A percentile compares a stretch with the other conserved stretches of the same genome.
Evolutionary conservation across 306 rosid species (phyloP).

Genomic region (Cucurbita maxima): DNA sequence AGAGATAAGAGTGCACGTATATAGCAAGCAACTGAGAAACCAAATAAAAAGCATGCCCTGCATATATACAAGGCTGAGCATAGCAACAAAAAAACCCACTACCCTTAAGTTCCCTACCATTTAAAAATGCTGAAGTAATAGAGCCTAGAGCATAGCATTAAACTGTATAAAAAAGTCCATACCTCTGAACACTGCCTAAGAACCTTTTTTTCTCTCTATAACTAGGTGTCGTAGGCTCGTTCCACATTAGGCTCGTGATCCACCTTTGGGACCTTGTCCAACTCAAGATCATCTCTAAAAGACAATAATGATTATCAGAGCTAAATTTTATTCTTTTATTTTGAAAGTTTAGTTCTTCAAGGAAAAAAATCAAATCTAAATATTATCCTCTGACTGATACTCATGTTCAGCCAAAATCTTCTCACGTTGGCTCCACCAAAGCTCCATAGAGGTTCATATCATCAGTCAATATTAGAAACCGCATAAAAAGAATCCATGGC

Average conservation of each 20-base stretch:
- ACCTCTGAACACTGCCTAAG: neutral
- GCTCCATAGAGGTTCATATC: too few species aligned
- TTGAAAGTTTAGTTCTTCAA: too few species aligned
- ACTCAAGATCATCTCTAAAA: neutral
- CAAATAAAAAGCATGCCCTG: neutral
- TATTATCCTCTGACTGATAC: too few species aligned
- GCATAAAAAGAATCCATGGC: too few species aligned
- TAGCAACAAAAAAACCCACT: neutral
- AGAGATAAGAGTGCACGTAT: neutral
- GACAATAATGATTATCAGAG: neutral
- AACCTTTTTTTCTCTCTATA: neutral
- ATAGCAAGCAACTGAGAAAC: neutral
- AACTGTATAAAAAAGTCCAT: neutral
- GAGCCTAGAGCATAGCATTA: neutral
- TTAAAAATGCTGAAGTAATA: neutral
- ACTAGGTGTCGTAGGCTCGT: neutral
- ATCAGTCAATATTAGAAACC: too few species aligned
- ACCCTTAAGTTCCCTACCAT: neutral
- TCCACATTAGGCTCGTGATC: neutral
- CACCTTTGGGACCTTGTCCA: neutral
- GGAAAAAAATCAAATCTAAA: too few species aligned
- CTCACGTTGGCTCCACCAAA: too few species aligned
- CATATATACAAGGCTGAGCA: neutral
- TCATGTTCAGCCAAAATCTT: too few species aligned
- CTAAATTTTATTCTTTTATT: too few species aligned